Evolutionary conservation across 176 grass and related monocot species (phyloP), one percentile per base, ranked within the genome.

Genomic region (Rhynchospora breviuscula): DNA sequence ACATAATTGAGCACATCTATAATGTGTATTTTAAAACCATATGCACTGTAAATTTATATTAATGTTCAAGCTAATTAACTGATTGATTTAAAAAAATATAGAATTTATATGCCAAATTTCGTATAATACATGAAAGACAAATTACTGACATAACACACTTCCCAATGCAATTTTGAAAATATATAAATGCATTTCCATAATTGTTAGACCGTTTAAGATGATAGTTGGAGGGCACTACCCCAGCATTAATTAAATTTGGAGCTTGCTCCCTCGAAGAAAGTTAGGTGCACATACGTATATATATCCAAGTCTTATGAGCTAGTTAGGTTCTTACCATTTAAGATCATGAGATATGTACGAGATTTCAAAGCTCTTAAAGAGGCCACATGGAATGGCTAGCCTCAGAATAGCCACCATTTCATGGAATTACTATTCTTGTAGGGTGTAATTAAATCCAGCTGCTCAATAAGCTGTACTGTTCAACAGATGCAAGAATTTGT

Each of bases 401-500:
- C 31, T 82, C 23, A 49, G 43, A 82, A 51, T 82, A 46, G 40
- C 33, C 35, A 63, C 44, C 11, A 81, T 47, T 81, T 49, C 79
- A 63, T 66, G 19, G 10, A 63, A 33, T 29, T 53, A 67, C 80
- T 82, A 82, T 67, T 82, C 10, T 53, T 82, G 80, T 51, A 63
- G n/a, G 4, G 62, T 66, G 13, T 44, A 82, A 82, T 68, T 22
- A 82, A 67, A 44, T 66, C 45, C 58, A 82, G 80, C 44, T 82
- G 44, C 61, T 82, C 61, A 82, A 82, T 48, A 82, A 67, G 80
- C 67, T 82, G 62, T 67, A 66, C 80, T 15, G 80, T 68, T 81
- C 43, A 82, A 82, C 80, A 52, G 67, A 82, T 67, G 13, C 80
- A 82, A 82, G 80, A 82, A 82, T 82, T 82, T 62, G 60, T 82